phyloP scores from a whole-genome alignment of 2,329 filamentous ascomycete species.

The Beauveria rudraprayagi region DNA sequence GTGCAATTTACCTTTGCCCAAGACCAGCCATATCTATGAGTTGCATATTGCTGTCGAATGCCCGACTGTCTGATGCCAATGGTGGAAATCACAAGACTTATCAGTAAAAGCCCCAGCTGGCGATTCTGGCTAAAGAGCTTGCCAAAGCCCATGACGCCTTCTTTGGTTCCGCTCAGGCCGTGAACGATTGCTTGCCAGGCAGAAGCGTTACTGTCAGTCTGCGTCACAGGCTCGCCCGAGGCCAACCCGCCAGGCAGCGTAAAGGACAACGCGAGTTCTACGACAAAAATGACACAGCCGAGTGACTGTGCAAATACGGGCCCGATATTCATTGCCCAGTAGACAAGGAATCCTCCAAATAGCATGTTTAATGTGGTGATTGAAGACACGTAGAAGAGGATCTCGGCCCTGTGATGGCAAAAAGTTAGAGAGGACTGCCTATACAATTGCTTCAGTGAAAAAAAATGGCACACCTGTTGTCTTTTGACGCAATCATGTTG shows the following conservation, averaged over 20 bases:
- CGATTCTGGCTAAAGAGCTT: background rate
- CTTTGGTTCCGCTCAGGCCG: background rate
- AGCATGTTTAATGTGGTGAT: background rate
- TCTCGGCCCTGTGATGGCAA: background rate
- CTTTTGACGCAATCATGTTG: background rate
- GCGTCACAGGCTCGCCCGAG: background rate
- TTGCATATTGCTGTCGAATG: conserved; percentile 8
- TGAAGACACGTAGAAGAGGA: conserved; percentile 4
- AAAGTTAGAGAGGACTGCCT: too few relatives aligned
- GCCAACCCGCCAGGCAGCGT: conserved; percentile 1
- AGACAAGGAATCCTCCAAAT: background rate
- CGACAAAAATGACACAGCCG: background rate
- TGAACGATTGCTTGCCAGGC: background rate
- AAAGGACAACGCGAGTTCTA: background rate
- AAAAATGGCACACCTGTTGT: background rate
- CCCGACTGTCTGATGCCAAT: background rate
- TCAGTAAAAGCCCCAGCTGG: background rate
- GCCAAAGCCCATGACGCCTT: background rate
- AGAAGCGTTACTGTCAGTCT: background rate
- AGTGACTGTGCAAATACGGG: conserved; percentile 1
- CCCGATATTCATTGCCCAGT: conserved; percentile 1
- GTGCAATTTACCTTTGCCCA: conserved; percentile 1
- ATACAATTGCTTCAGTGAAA: background rate
- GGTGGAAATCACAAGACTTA: conserved; percentile 4
- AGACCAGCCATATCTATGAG: conserved; percentile 7